Evolutionary conservation across 1,284 basidiomycete species (phyloP).

Genomic region (Naganishia sp.): DNA sequence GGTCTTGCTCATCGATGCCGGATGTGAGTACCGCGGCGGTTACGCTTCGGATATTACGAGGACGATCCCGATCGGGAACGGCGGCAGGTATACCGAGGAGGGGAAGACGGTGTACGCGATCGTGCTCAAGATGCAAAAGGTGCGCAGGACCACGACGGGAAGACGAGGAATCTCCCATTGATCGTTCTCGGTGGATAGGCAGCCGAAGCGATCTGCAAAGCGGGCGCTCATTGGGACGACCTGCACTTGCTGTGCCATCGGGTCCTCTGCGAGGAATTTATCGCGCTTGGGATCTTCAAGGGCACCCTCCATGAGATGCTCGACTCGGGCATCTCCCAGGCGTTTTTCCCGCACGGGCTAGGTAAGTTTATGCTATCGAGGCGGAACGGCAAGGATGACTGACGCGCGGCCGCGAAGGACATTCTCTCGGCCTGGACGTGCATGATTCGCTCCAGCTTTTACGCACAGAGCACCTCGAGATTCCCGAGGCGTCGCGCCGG

Average conservation of each 20-base stretch:
- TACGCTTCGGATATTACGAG: slow-evolving; percentile 53
- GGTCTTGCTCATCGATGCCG: slow-evolving; percentile 85
- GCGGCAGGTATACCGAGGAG: slow-evolving; percentile 77
- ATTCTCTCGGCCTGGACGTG: slow-evolving; percentile 83
- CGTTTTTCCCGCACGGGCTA: slow-evolving; percentile 89
- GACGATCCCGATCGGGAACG: slow-evolving; percentile 68
- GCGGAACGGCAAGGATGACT: not conserved
- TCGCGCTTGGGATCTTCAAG: slow-evolving; percentile 81
- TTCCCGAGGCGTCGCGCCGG: slow-evolving; percentile 47
- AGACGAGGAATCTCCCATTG: not conserved
- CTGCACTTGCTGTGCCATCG: slow-evolving; percentile 79
- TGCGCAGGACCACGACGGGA: slow-evolving; percentile 43
- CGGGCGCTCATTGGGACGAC: slow-evolving; percentile 79
- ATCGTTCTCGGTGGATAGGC: slow-evolving; percentile 53
- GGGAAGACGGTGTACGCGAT: slow-evolving; percentile 77
- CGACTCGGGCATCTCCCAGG: slow-evolving; percentile 69
- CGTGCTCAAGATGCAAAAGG: slow-evolving; percentile 83
- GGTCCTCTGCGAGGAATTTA: slow-evolving; percentile 73
- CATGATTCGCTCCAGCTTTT: slow-evolving; percentile 61
- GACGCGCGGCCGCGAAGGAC: slow-evolving; percentile 56
- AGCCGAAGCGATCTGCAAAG: slow-evolving; percentile 68
- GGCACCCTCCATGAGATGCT: slow-evolving; percentile 67
- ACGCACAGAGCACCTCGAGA: slow-evolving; percentile 37
- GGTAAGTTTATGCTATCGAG: slow-evolving; percentile 39
- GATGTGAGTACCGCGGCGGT: slow-evolving; percentile 74